Evolutionary conservation across 352 stramenopile species (phyloP).

Genomic region (Phytophthora kernoviae): DNA sequence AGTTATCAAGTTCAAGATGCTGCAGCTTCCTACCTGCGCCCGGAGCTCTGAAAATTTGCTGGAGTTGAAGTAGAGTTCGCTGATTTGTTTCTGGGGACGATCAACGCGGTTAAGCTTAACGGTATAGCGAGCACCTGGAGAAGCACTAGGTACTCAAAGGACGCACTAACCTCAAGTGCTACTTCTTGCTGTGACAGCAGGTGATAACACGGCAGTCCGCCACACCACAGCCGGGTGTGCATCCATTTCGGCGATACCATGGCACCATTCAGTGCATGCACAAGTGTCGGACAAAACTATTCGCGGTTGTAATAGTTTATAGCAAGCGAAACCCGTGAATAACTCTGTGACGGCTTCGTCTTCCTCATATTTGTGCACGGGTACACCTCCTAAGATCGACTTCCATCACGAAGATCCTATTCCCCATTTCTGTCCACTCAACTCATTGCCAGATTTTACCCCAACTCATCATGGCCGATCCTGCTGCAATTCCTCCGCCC

Average conservation of each 20-base stretch:
- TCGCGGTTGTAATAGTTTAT: too few relatives aligned
- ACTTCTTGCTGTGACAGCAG: conserved; percentile 35
- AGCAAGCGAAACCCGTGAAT: too few relatives aligned
- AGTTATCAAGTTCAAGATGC: too few relatives aligned
- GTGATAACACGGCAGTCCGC: conserved; percentile 48
- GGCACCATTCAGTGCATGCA: background rate
- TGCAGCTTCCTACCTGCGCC: conserved; percentile 31
- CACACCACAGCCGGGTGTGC: conserved; percentile 47
- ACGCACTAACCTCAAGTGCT: conserved; percentile 36
- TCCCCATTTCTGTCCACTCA: too few relatives aligned
- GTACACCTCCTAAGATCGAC: too few relatives aligned
- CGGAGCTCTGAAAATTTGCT: conserved; percentile 42
- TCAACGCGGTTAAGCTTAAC: background rate
- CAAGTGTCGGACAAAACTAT: background rate
- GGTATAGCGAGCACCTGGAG: too few relatives aligned
- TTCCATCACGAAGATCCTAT: too few relatives aligned
- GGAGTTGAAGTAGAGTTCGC: conserved; percentile 41
- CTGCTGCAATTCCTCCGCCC: conserved; percentile 21
- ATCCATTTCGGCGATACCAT: conserved; percentile 43
- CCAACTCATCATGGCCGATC: conserved; percentile 18
- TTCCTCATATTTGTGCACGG: too few relatives aligned
- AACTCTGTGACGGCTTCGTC: too few relatives aligned
- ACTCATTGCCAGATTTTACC: background rate
- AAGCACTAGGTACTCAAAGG: too few relatives aligned
- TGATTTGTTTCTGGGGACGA: conserved; percentile 32